These are phyloP conservation scores for Macrophomina tecta DNA, from an alignment of 2,329 filamentous ascomycete genomes.

Conservation along the genomic window DNA sequence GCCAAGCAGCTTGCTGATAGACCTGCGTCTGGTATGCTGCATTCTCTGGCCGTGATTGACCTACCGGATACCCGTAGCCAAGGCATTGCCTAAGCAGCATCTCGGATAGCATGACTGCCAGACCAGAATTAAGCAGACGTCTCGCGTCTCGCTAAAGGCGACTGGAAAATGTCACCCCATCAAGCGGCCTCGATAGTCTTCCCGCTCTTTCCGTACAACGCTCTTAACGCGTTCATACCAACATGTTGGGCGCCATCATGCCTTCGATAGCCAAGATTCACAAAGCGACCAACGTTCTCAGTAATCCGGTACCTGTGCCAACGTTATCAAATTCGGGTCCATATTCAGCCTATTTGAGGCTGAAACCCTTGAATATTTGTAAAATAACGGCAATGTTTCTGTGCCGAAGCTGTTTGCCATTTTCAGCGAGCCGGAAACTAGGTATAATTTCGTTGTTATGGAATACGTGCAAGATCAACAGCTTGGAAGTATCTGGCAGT, in stretches of 20 bases:
- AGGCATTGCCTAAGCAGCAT: too few relatives aligned
- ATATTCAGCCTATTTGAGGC: conserved; percentile 21
- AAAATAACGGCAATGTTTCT: conserved; percentile 20
- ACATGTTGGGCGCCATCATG: neutral
- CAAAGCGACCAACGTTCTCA: conserved; percentile 18
- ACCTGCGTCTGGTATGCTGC: too few relatives aligned
- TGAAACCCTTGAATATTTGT: conserved; percentile 24
- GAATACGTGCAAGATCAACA: conserved; percentile 30
- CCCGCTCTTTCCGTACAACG: neutral
- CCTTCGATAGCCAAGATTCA: conserved; percentile 27
- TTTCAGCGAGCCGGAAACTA: conserved; percentile 21
- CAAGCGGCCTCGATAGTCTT: too few relatives aligned
- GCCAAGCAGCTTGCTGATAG: too few relatives aligned
- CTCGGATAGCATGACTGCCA: too few relatives aligned
- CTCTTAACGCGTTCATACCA: neutral
- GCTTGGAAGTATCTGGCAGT: conserved; percentile 26
- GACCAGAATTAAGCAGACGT: too few relatives aligned
- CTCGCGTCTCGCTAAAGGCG: too few relatives aligned
- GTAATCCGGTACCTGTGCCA: conserved; percentile 24
- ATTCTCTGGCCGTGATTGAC: too few relatives aligned
- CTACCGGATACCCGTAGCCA: too few relatives aligned
- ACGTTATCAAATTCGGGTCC: conserved; percentile 29
- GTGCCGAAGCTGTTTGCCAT: conserved; percentile 22
- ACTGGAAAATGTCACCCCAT: too few relatives aligned
- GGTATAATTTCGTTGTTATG: conserved; percentile 31